Evolutionary conservation across 1,284 basidiomycete species (phyloP), one percentile per base, ranked within the genome.

Genomic region (Trametes polyzona): DNA sequence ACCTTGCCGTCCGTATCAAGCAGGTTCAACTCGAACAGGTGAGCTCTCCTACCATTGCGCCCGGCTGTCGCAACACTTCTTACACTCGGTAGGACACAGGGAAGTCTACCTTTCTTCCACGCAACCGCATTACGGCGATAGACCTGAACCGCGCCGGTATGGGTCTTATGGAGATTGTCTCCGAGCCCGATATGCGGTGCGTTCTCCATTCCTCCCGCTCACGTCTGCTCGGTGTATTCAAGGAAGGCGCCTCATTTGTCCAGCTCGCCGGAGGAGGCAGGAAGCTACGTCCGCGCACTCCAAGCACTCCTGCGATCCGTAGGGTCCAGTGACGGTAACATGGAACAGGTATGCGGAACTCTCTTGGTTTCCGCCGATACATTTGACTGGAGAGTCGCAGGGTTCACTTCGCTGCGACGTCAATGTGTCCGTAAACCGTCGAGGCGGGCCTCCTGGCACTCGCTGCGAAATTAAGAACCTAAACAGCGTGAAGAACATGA

Each of bases 401-500:
- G 95, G 95, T 1, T 96, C 94, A 9, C 77, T 99, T 30, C 84
- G 96, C 30, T 96, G 96, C 65, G 96, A 99, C 69, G 93, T 96
- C 33, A 99, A 99, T 68, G 90, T 99, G 1, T 98, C 96, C 1
- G 83, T 97, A 1, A 89, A 92, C 65, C 79, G 80, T 40, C 69
- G 75, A 26, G 88, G 88, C 11, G 76, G 83, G 23, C 77, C 84
- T 0, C 85, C 77, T 12, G 95, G 95, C 1, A 95, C 90, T 0
- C 87, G 97, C 17, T 97, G 95, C 69, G 97, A 99, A 75, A 88
- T 99, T 68, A 99, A 99, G 76, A 99, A 99, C 69, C 79, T 99
- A 54, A 98, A 98, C 71, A 96, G 95, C 50, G 82, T 97, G 43
- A 86, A 86, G 57, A 95, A 92, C 70, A 88, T 96, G 76, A 86